Conservation (phyloP, 352 stramenopile genomes). For the Phytophthora aleatoria region DNA sequence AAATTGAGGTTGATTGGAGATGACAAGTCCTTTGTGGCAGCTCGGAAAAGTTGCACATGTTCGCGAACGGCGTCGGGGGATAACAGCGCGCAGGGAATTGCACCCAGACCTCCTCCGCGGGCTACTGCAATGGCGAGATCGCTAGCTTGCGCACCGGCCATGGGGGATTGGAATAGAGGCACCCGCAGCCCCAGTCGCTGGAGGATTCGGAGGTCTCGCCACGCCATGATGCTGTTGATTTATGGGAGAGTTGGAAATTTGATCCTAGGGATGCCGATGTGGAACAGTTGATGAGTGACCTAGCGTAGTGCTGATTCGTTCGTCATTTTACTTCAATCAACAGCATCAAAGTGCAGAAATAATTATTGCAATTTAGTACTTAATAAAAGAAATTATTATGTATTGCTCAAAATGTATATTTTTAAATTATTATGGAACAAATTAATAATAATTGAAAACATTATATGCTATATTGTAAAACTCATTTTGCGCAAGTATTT, state of each 20-base stretch:
- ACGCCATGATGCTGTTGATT: slow-evolving; percentile 19
- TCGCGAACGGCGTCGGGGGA: slow-evolving; percentile 31
- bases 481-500: too few relatives aligned
- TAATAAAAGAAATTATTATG: too few relatives aligned
- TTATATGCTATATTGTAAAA: too few relatives aligned
- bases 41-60: slow-evolving; percentile 41
- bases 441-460: too few relatives aligned
- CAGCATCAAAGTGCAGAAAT: too few relatives aligned
- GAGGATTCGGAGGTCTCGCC: slow-evolving; percentile 32
- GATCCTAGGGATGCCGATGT: not conserved
- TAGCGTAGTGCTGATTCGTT: not conserved
- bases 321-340: not conserved
- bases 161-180: slow-evolving; percentile 55
- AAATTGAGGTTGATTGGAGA: slow-evolving; percentile 64
- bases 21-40: slow-evolving; percentile 33
- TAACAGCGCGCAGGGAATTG: slow-evolving; percentile 45
- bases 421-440: too few relatives aligned
- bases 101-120: slow-evolving; percentile 48
- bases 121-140: slow-evolving; percentile 39
- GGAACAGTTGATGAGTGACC: not conserved
- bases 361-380: too few relatives aligned
- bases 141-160: slow-evolving; percentile 49
- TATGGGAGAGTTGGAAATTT: too few relatives aligned
- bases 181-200: slow-evolving; percentile 25
- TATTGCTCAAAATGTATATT: too few relatives aligned